These are phyloP conservation scores for Serendipita sp. DNA, from an alignment of 768 basidiomycete species.

Conservation along the genomic window DNA sequence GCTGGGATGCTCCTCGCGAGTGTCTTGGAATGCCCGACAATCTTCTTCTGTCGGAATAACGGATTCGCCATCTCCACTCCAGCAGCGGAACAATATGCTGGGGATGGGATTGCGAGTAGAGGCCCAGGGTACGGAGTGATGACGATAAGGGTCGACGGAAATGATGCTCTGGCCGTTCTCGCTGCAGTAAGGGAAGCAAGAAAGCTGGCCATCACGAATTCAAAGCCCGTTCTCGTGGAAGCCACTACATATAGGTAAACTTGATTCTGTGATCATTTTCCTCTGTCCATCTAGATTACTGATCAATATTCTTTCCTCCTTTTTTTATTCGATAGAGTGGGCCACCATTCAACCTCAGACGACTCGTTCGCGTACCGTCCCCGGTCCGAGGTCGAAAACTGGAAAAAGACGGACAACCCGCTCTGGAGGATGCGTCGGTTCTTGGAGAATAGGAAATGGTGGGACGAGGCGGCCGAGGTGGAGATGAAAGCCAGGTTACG, in stretches of 20 bases:
- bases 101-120: conserved; percentile 83
- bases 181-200: conserved; percentile 57
- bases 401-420: conserved; percentile 83
- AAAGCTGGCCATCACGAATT: conserved; percentile 52
- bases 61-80: conserved; percentile 95
- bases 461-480: conserved; percentile 60
- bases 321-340: conserved; percentile 35
- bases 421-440: conserved; percentile 70
- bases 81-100: conserved; percentile 72
- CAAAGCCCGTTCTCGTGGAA: conserved; percentile 71
- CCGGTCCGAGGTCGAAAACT: conserved; percentile 78
- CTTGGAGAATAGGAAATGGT: conserved; percentile 74
- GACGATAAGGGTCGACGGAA: conserved; percentile 85
- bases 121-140: conserved; percentile 88
- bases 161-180: conserved; percentile 77
- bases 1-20: conserved; percentile 74
- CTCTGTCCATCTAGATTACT: not conserved
- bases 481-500: conserved; percentile 51
- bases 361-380: conserved; percentile 90
- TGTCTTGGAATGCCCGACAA: conserved; percentile 53
- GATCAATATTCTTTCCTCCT: not conserved
- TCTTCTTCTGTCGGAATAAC: conserved; percentile 68
- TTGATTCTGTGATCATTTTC: too few relatives aligned
- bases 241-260: conserved; percentile 78
- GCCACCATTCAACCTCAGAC: conserved; percentile 92